Conservation (phyloP, 2,329 filamentous ascomycete species). For the Neonectria punicea region DNA sequence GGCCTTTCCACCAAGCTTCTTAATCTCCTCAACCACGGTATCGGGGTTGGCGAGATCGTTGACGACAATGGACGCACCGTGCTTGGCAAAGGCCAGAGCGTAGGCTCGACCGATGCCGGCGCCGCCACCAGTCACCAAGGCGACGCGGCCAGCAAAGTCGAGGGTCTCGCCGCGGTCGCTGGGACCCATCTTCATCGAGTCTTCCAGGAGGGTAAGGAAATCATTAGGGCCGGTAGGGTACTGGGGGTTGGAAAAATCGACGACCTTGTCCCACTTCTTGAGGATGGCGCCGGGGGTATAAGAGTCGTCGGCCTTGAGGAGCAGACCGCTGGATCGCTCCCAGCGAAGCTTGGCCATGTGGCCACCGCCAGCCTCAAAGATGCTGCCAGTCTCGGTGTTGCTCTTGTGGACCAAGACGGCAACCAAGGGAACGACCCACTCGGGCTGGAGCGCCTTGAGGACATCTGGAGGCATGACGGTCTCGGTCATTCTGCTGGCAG, state of each 20-base stretch:
- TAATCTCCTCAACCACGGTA: constrained; percentile 90
- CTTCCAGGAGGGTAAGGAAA: constrained; percentile 86
- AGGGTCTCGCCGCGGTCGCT: constrained; percentile 79
- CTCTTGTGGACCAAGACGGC: constrained; percentile 87
- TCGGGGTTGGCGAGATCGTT: constrained; percentile 97
- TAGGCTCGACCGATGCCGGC: constrained; percentile 93
- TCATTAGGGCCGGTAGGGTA: constrained; percentile 88
- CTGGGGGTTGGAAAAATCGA: constrained; percentile 83
- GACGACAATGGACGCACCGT: constrained; percentile 86
- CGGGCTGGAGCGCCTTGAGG: constrained; percentile 84
- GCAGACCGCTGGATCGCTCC: constrained; percentile 89
- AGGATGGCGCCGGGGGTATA: constrained; percentile 90
- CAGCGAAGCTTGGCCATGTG: constrained; percentile 93
- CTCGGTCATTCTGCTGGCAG: constrained; percentile 93
- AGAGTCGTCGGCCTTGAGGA: constrained; percentile 87
- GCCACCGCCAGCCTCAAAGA: constrained; percentile 94
- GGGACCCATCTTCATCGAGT: constrained; percentile 80
- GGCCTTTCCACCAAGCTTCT: constrained; percentile 87
- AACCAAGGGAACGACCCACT: constrained; percentile 95
- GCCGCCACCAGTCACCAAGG: constrained; percentile 87
- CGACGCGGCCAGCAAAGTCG: constrained; percentile 86
- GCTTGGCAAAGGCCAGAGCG: constrained; percentile 85
- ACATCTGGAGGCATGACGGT: constrained; percentile 97
- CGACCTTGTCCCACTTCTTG: constrained; percentile 88
- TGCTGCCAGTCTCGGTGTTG: constrained; percentile 87